Evolutionary conservation across 352 stramenopile species (phyloP), one percentile per base, ranked within the genome.

Genomic region (Phytophthora ramorum): DNA sequence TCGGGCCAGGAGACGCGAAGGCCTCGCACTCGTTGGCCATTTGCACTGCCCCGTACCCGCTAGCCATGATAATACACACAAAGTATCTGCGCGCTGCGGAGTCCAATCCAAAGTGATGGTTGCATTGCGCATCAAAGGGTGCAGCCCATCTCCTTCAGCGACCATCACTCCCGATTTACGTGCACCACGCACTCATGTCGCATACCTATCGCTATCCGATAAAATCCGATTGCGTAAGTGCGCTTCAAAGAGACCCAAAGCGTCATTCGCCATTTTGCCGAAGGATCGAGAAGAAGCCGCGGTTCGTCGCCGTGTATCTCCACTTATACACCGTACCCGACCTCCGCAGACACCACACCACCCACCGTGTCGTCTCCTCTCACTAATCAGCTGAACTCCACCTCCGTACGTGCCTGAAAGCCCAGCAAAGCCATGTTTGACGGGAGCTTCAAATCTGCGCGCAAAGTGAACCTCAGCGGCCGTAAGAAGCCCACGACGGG

Each of bases 401-500:
- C 30, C 16, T 40, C 14, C 10, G 30, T 22, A 0, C n/a, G 7
- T 28, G 7, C 3, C 22, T 59, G 47, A n/a, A 32, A 14, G 3
- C 30, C 19, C 7, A 35, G 14, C 16, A 61, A 40, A 8, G 20
- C 13, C 43, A 92, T 92, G 84, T 92, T 92, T 43, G 84, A 92
- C 56, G 84, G 84, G 20, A 86, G 73, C 59, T 90, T 92, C 69
- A 89, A 89, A 65, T 54, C 73, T n/a, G 53, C 79, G 30, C 81
- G 84, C 20, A 89, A 87, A 48, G 81, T 92, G 30, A 90, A 89
- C 57, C 61, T 92, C 45, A 90, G 84, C 59, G 84, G 84, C 8
- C 75, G 84, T 3, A 79, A 83, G 50, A 80, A 79, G 66, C 48
- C 73, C 45, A 54, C 63, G 34, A 71, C 63, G 12, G 71, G 66